These are phyloP conservation scores for Solanum verrucosum DNA, from an alignment of 257 asterid genomes.

Conservation along the genomic window DNA sequence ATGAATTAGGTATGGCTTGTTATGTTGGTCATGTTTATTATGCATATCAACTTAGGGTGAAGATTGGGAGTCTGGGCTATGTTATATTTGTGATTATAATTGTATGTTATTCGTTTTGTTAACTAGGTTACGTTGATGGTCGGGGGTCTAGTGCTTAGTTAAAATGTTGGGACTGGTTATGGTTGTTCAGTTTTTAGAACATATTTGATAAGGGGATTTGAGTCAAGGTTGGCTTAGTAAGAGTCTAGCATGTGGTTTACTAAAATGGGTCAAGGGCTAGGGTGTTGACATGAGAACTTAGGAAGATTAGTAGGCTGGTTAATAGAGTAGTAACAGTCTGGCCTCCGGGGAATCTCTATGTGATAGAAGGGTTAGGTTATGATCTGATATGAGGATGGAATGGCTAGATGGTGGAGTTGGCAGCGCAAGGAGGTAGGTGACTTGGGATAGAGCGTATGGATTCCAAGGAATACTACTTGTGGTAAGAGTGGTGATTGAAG, in stretches of 20 bases:
- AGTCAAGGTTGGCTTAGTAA: background rate
- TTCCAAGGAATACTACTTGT: background rate
- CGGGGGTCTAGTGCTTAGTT: background rate
- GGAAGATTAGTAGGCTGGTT: background rate
- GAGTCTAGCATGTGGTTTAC: background rate
- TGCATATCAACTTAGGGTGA: background rate
- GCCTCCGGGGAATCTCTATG: background rate
- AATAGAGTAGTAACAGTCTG: background rate
- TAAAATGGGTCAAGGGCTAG: background rate
- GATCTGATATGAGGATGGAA: background rate
- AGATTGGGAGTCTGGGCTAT: background rate
- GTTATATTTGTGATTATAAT: background rate
- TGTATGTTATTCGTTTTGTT: background rate
- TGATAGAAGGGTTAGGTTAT: background rate
- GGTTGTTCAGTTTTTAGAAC: background rate
- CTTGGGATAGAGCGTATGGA: background rate
- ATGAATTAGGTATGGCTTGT: background rate
- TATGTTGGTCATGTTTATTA: background rate
- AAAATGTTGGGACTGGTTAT: background rate
- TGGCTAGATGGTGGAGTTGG: background rate
- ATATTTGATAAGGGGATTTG: background rate
- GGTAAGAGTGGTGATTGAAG: background rate
- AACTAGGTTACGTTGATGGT: background rate
- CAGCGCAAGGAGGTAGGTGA: background rate
- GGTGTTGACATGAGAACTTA: background rate